These are phyloP conservation scores for Colletotrichum tropicicola DNA, from an alignment of 2,329 filamentous ascomycete species.

Conservation along the genomic window DNA sequence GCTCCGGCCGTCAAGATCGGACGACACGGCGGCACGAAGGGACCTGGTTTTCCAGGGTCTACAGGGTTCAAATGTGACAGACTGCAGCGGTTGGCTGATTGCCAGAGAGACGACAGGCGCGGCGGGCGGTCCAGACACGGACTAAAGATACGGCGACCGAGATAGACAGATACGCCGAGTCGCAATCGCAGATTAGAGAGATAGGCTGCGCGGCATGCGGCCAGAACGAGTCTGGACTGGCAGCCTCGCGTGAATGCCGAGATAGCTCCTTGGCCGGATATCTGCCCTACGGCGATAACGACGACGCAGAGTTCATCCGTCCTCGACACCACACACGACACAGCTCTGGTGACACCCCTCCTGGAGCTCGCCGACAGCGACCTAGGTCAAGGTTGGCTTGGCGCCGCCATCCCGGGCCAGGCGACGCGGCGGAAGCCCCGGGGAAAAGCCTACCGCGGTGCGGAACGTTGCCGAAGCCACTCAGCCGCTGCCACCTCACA, in stretches of 20 bases:
- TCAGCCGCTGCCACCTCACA: constrained; percentile 23
- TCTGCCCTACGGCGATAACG: background rate
- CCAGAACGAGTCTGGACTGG: background rate
- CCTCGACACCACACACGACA: background rate
- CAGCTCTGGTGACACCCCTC: background rate
- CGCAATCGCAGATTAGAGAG: background rate
- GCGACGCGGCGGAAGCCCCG: constrained; percentile 17
- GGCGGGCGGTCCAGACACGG: background rate
- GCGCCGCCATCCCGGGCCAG: background rate
- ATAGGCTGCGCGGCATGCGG: background rate
- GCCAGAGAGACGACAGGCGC: background rate
- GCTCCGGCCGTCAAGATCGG: constrained; percentile 13
- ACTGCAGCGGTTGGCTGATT: background rate
- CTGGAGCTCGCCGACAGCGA: constrained; percentile 7
- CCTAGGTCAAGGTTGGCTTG: constrained; percentile 7
- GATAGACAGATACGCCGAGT: background rate
- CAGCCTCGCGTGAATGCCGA: constrained; percentile 7
- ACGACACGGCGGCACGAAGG: constrained; percentile 8
- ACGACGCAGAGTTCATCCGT: background rate
- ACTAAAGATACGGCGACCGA: constrained; percentile 15
- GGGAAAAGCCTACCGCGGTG: constrained; percentile 14
- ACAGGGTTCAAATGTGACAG: background rate
- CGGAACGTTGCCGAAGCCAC: background rate
- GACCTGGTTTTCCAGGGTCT: background rate
- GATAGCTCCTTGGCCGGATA: background rate